Conservation (phyloP, 352 stramenopile species). For the Pythium oligandrum region DNA sequence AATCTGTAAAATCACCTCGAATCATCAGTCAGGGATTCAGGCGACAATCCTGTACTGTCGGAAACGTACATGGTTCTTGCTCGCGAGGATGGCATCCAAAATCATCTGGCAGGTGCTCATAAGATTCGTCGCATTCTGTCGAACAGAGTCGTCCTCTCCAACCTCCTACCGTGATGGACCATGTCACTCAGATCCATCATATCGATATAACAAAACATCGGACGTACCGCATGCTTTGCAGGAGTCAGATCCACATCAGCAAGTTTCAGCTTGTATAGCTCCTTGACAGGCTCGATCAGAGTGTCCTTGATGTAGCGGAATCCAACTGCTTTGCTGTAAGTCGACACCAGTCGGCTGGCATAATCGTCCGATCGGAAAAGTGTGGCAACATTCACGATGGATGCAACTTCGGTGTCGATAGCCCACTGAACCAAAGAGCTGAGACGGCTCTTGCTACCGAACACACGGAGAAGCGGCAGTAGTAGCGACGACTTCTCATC, state of each 20-base stretch:
- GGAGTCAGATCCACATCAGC: slow-evolving; percentile 75
- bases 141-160: slow-evolving; percentile 4
- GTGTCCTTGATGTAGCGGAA: slow-evolving; percentile 30
- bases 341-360: slow-evolving; percentile 33
- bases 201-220: neutral
- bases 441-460: slow-evolving; percentile 25
- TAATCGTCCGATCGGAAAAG: slow-evolving; percentile 45
- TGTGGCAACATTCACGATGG: slow-evolving; percentile 34
- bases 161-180: slow-evolving; percentile 4
- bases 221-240: slow-evolving; percentile 40
- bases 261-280: slow-evolving; percentile 30
- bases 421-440: slow-evolving; percentile 37
- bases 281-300: slow-evolving; percentile 25
- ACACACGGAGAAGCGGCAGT: slow-evolving; percentile 33
- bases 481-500: slow-evolving; percentile 60
- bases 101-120: slow-evolving; percentile 83
- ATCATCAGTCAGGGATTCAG: slow-evolving; percentile 1
- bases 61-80: slow-evolving; percentile 39
- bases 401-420: slow-evolving; percentile 39
- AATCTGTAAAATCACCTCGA: slow-evolving; percentile 16
- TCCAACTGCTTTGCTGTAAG: slow-evolving; percentile 37
- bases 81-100: slow-evolving; percentile 73
- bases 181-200: slow-evolving; percentile 1
- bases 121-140: slow-evolving; percentile 66
- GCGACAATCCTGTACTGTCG: neutral